Conservation (phyloP, 495 filamentous ascomycete species). For the Thermothielavioides terrestris region DNA sequence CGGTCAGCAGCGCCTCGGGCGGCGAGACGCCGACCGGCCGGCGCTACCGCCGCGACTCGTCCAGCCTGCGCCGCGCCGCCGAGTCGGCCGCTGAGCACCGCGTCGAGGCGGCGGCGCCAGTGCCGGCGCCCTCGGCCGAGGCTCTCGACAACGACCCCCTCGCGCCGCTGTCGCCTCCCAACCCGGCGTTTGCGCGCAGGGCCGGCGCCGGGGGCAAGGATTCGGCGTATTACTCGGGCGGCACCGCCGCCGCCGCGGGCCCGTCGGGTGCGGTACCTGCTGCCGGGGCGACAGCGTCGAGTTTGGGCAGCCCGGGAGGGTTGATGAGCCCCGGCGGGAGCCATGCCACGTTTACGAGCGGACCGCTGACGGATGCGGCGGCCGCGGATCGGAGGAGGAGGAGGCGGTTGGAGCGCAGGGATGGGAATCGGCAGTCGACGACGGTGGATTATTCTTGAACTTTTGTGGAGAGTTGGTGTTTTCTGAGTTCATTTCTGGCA, state of each 20-base stretch:
- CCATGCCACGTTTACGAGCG: constrained; percentile 30
- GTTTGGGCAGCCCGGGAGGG: constrained; percentile 24
- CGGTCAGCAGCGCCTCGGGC: constrained; percentile 40
- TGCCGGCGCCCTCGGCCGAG: constrained; percentile 2
- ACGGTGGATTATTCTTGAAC: constrained; percentile 38
- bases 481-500: not conserved
- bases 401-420: constrained; percentile 40
- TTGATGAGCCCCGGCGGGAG: constrained; percentile 21
- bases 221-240: constrained; percentile 46
- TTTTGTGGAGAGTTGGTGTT: not conserved
- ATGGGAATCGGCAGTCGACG: constrained; percentile 23
- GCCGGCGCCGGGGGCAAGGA: constrained; percentile 38
- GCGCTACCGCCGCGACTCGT: constrained; percentile 39
- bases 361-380: constrained; percentile 6
- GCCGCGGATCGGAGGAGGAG: constrained; percentile 38
- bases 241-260: constrained; percentile 36
- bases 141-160: not conserved
- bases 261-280: constrained; percentile 28
- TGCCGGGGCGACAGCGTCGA: constrained; percentile 34
- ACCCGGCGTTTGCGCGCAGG: constrained; percentile 36
- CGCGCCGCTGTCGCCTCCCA: constrained; percentile 35
- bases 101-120: too few relatives aligned
- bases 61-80: constrained; percentile 30
- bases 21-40: constrained; percentile 33
- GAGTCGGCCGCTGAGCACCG: constrained; percentile 34